Percentiles rank a stretch among this genome's conserved stretches.
Evolutionary conservation across 345 rosid genomes (phyloP).

Genomic region (Syzygium jambos): DNA sequence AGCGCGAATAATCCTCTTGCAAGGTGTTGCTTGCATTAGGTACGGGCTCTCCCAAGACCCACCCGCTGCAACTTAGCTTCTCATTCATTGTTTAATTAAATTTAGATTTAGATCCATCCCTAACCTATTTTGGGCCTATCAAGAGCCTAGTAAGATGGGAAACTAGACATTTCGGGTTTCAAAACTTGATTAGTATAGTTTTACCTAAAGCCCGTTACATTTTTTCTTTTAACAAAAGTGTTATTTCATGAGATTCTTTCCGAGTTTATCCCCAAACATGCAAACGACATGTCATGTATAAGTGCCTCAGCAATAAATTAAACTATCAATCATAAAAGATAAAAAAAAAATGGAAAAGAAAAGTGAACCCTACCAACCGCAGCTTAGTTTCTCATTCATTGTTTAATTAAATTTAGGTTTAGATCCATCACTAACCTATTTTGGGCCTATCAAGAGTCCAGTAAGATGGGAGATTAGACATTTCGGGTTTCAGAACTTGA

Average conservation of each 20-base stretch:
- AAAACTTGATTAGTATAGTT: neutral
- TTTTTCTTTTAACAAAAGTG: neutral
- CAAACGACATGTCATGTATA: neutral
- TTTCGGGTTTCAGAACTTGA: neutral
- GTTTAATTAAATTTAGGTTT: neutral
- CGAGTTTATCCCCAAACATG: neutral
- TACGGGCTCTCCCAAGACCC: neutral
- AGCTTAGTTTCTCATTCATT: neutral
- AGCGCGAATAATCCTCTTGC: neutral
- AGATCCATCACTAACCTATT: neutral
- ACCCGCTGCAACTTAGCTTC: neutral
- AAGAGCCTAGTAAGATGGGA: neutral
- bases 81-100: neutral
- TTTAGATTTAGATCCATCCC: neutral
- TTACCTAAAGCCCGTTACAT: neutral
- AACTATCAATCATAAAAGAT: neutral
- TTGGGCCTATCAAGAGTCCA: fast-evolving
- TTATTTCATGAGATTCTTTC: neutral
- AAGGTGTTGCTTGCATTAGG: neutral
- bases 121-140: neutral
- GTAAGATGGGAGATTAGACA: neutral
- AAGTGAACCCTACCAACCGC: neutral
- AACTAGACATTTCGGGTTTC: neutral
- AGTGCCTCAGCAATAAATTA: neutral
- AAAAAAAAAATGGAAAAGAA: neutral